Evolutionary conservation across 1,139 yeast genomes (phyloP).

Genomic region (Scheffersomyces insectosa): DNA sequence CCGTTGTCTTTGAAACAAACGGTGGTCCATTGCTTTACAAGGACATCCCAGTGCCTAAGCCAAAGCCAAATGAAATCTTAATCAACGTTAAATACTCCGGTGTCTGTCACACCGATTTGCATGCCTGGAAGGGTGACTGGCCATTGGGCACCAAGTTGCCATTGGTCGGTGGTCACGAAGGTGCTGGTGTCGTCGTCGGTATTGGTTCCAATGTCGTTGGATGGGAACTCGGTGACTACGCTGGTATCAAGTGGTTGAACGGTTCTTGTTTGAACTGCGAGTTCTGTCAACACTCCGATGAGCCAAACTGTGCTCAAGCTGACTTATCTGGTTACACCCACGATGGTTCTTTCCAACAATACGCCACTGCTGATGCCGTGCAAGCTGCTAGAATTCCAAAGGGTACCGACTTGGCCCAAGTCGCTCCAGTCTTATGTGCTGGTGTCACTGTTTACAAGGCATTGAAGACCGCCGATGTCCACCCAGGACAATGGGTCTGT

Average conservation of each 20-base stretch:
- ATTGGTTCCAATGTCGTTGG: constrained; percentile 67
- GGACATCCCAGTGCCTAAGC: constrained; percentile 65
- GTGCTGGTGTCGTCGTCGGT: constrained; percentile 81
- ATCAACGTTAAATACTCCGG: constrained; percentile 66
- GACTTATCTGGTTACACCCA: constrained; percentile 77
- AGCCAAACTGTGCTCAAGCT: constrained; percentile 68
- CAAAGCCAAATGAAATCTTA: constrained; percentile 59
- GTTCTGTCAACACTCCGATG: constrained; percentile 65
- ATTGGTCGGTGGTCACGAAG: constrained; percentile 83
- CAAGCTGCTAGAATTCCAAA: constrained; percentile 39
- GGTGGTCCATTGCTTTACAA: constrained; percentile 65
- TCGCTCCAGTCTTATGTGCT: constrained; percentile 59
- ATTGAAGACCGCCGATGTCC: constrained; percentile 63
- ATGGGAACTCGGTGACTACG: constrained; percentile 73
- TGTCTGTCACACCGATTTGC: constrained; percentile 70
- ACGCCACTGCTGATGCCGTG: constrained; percentile 62
- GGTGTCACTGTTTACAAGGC: constrained; percentile 88
- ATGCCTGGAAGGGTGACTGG: constrained; percentile 78
- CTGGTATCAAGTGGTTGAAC: constrained; percentile 76
- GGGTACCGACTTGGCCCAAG: constrained; percentile 35
- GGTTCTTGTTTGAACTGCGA: constrained; percentile 76
- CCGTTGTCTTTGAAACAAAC: constrained; percentile 66
- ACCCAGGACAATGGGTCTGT: constrained; percentile 78
- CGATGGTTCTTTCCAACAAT: constrained; percentile 84
- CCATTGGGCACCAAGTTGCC: constrained; percentile 66